Conservation (phyloP, 2,329 filamentous ascomycete genomes). For the Ophiosphaerella herpotricha region DNA sequence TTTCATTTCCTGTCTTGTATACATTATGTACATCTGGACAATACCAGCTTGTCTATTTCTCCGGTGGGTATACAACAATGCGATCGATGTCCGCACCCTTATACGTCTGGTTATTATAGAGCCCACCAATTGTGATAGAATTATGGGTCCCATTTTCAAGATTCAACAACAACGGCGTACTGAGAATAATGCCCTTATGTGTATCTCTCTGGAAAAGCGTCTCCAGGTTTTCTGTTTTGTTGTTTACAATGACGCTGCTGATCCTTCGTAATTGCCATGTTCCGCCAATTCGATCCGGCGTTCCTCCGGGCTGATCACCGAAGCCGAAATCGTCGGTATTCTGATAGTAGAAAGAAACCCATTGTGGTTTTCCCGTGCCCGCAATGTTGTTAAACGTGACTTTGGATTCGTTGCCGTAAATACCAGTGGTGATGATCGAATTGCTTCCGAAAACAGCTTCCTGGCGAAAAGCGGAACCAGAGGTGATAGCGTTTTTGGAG, state of each 20-base stretch:
- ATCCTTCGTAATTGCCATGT: slow-evolving; percentile 64
- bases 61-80: slow-evolving; percentile 64
- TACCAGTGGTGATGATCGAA: slow-evolving; percentile 56
- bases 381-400: slow-evolving; percentile 57
- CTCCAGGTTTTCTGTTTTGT: slow-evolving; percentile 54
- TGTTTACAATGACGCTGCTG: slow-evolving; percentile 64
- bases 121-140: slow-evolving; percentile 62
- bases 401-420: slow-evolving; percentile 60
- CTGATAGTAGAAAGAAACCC: slow-evolving; percentile 64
- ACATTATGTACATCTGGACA: no score
- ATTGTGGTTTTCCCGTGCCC: slow-evolving; percentile 58
- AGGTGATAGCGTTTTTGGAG: slow-evolving; percentile 51
- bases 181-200: slow-evolving; percentile 64
- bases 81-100: slow-evolving; percentile 64
- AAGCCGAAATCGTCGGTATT: slow-evolving; percentile 67
- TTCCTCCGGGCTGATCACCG: slow-evolving; percentile 58
- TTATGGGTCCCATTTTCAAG: slow-evolving; percentile 62
- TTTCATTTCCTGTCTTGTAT: no score
- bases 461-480: slow-evolving; percentile 58
- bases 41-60: slow-evolving; percentile 35
- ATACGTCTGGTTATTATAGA: slow-evolving; percentile 60
- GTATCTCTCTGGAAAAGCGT: slow-evolving; percentile 60
- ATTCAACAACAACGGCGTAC: slow-evolving; percentile 60
- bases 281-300: slow-evolving; percentile 64
- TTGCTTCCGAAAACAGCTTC: slow-evolving; percentile 59